These are phyloP conservation scores for Nakazawaea ishiwadae DNA, from an alignment of 805 yeast species.

Conservation along the genomic window DNA sequence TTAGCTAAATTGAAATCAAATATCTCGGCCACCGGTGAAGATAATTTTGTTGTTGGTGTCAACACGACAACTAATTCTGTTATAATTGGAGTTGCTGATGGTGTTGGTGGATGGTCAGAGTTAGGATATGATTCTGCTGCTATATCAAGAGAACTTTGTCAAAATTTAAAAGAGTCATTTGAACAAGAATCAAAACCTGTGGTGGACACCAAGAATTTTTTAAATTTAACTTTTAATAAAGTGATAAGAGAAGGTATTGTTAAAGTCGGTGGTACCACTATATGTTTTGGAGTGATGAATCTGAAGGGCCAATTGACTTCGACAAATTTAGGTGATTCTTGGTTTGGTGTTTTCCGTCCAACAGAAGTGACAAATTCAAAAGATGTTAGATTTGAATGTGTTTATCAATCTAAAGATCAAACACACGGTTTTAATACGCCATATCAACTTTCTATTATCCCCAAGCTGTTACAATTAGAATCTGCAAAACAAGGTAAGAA, in stretches of 20 bases:
- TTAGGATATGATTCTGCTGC: constrained; percentile 88
- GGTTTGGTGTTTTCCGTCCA: constrained; percentile 82
- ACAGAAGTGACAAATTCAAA: constrained; percentile 17
- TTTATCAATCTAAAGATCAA: constrained; percentile 69
- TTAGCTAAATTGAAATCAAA: constrained; percentile 20
- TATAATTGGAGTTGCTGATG: constrained; percentile 86
- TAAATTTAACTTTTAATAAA: constrained; percentile 51
- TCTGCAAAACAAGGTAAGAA: constrained; percentile 53
- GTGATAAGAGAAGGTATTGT: constrained; percentile 54
- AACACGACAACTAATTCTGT: constrained; percentile 31
- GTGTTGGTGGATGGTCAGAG: constrained; percentile 97
- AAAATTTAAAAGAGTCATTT: constrained; percentile 41
- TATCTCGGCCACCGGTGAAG: constrained; percentile 73
- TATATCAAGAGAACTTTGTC: constrained; percentile 75
- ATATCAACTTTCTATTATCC: constrained; percentile 82
- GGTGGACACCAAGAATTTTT: constrained; percentile 26
- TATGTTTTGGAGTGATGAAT: constrained; percentile 72
- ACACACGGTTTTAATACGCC: constrained; percentile 91
- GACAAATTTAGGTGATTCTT: constrained; percentile 91
- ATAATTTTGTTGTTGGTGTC: constrained; percentile 49
- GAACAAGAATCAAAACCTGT: constrained; percentile 14
- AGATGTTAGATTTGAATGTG: constrained; percentile 33
- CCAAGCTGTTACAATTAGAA: constrained; percentile 48
- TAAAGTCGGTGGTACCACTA: constrained; percentile 91
- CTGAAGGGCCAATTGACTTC: constrained; percentile 49